phyloP scores from a whole-genome alignment of 257 asterid species.

The Knoxia roxburghii region DNA sequence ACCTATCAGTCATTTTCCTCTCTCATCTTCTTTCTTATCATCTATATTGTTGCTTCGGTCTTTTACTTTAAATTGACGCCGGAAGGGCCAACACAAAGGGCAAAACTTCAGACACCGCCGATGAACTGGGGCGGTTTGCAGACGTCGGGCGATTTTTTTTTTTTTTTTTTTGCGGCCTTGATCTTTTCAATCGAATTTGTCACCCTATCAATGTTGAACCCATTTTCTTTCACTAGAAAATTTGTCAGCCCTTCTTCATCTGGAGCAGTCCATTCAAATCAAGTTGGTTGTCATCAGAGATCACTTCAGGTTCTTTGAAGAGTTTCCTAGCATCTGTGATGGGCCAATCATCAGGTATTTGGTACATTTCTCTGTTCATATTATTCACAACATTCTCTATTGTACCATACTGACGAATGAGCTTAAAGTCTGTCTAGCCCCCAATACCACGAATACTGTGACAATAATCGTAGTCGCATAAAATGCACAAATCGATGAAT shows the following conservation, averaged over 20 bases:
- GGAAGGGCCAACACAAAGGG: too few species aligned
- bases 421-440: slow-evolving; percentile 89
- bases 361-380: slow-evolving; percentile 93
- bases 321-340: slow-evolving; percentile 85
- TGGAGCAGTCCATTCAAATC: slow-evolving; percentile 94
- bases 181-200: slow-evolving; percentile 93
- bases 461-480: slow-evolving; percentile 94
- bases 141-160: too few species aligned
- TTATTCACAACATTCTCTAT: slow-evolving; percentile 83
- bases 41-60: too few species aligned
- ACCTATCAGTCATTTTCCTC: too few species aligned
- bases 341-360: slow-evolving; percentile 95
- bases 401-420: slow-evolving; percentile 89
- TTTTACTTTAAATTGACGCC: too few species aligned
- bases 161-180: slow-evolving; percentile 91
- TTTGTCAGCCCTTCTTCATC: slow-evolving; percentile 89
- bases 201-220: slow-evolving; percentile 85
- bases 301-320: slow-evolving; percentile 84
- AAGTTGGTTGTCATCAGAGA: slow-evolving; percentile 50
- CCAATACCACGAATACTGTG: slow-evolving; percentile 97
- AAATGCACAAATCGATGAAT: slow-evolving; percentile 92
- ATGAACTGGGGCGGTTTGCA: too few species aligned
- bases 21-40: too few species aligned
- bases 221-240: slow-evolving; percentile 91
- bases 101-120: too few species aligned